These are phyloP conservation scores for Paramecium octaurelia DNA, from an alignment of 73 alveolate species.

Conservation along the genomic window DNA sequence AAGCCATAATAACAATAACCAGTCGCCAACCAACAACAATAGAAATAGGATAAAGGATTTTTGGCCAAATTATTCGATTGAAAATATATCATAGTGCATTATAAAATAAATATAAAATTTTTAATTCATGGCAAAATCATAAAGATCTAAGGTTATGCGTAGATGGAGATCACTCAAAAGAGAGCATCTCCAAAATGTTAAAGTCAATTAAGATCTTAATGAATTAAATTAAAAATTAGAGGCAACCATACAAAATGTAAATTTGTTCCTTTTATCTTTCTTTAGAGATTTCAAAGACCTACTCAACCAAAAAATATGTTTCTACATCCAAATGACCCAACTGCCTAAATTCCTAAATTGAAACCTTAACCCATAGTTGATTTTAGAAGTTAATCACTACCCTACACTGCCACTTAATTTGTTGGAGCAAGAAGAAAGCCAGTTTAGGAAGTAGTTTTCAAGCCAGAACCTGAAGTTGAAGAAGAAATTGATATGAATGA, in stretches of 20 bases:
- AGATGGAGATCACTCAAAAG: conserved; percentile 64
- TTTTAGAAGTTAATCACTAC: conserved; percentile 53
- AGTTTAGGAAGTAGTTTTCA: background rate
- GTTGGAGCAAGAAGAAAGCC: conserved; percentile 58
- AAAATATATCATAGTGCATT: background rate
- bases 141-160: conserved; percentile 63
- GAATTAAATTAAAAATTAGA: conserved; percentile 47
- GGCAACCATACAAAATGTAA: conserved; percentile 57
- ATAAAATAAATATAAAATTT: background rate
- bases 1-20: background rate
- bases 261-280: background rate
- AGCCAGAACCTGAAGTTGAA: background rate
- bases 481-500: background rate
- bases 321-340: conserved; percentile 52
- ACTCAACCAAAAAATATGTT: conserved; percentile 42
- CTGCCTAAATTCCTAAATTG: conserved; percentile 45
- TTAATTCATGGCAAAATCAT: conserved; percentile 61
- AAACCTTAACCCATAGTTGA: conserved; percentile 46
- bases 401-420: conserved; percentile 46
- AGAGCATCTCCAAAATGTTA: conserved; percentile 15
- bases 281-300: conserved; percentile 18
- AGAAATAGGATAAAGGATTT: conserved; percentile 28
- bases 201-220: background rate
- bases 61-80: conserved; percentile 26
- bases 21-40: background rate